Evolutionary conservation across 106 monocot genomes (phyloP).

Genomic region (Apostasia ramifera): DNA sequence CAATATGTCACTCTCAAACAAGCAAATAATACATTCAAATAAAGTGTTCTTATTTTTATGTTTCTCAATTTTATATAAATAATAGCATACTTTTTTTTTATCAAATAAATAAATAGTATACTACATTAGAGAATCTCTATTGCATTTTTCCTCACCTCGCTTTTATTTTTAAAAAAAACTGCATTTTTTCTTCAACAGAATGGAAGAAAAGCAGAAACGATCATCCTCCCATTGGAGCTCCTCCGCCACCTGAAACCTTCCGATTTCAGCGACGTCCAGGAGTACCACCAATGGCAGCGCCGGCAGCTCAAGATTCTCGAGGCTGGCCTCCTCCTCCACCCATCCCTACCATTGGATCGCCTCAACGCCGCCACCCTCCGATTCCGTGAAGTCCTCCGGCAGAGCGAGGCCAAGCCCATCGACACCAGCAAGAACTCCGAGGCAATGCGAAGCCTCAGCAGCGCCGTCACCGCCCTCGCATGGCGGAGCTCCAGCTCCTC

Average conservation of each 20-base stretch:
- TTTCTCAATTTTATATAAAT: too few species aligned
- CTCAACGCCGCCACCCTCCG: constrained; percentile 26
- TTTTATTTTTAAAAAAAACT: too few species aligned
- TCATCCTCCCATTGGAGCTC: constrained; percentile 53
- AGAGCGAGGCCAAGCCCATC: constrained; percentile 27
- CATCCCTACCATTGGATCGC: constrained; percentile 28
- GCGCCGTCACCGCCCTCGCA: constrained; percentile 24
- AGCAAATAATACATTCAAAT: too few species aligned
- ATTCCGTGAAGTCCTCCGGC: constrained; percentile 26
- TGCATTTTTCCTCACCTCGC: background rate
- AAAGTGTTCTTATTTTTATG: too few species aligned
- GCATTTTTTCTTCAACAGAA: constrained; percentile 12
- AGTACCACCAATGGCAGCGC: constrained; percentile 55
- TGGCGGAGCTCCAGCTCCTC: constrained; percentile 20
- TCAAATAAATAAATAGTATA: too few species aligned
- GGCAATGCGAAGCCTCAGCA: constrained; percentile 27
- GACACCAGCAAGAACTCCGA: constrained; percentile 53
- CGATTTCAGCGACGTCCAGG: constrained; percentile 36
- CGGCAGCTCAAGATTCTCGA: constrained; percentile 56
- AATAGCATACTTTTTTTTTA: too few species aligned
- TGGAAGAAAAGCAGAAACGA: constrained; percentile 39
- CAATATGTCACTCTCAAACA: too few species aligned
- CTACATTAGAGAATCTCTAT: background rate
- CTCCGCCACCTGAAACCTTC: constrained; percentile 48
- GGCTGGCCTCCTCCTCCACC: constrained; percentile 32